Conservation (phyloP, 768 basidiomycete species). For the Crassisporium funariophilum region DNA sequence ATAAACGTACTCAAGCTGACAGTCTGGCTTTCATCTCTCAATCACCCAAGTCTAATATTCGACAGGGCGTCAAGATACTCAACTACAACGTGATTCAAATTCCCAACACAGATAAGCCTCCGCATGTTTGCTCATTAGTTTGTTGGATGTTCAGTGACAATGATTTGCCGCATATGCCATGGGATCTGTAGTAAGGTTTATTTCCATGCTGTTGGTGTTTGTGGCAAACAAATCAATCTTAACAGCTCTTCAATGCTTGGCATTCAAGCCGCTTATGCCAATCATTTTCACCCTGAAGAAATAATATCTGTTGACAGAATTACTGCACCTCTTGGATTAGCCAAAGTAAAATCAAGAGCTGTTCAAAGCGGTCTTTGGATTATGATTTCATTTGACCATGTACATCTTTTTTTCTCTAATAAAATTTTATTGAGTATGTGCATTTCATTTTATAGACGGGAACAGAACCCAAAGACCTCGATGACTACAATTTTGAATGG, state of each 20-base stretch:
- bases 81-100: conserved; percentile 14
- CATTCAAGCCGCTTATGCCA: conserved; percentile 18
- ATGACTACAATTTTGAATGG: neutral
- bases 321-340: conserved; percentile 13
- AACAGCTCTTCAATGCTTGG: conserved; percentile 22
- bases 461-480: conserved; percentile 2
- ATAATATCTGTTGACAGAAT: conserved; percentile 14
- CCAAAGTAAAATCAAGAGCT: neutral
- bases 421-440: conserved; percentile 5
- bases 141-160: conserved; percentile 10
- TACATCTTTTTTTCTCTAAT: neutral
- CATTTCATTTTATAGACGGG: neutral
- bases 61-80: conserved; percentile 8
- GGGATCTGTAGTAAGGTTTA: conserved; percentile 21
- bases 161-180: conserved; percentile 21
- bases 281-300: conserved; percentile 16
- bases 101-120: conserved; percentile 3
- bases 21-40: conserved; percentile 12
- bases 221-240: neutral
- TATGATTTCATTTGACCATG: conserved; percentile 19
- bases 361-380: conserved; percentile 13
- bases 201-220: neutral
- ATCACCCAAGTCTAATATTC: neutral
- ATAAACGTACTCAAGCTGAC: conserved; percentile 19
- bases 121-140: conserved; percentile 21